Evolutionary conservation across 106 monocot species (phyloP), one percentile per base, ranked within the genome.

Genomic region (Alisma plantagoaquatica): DNA sequence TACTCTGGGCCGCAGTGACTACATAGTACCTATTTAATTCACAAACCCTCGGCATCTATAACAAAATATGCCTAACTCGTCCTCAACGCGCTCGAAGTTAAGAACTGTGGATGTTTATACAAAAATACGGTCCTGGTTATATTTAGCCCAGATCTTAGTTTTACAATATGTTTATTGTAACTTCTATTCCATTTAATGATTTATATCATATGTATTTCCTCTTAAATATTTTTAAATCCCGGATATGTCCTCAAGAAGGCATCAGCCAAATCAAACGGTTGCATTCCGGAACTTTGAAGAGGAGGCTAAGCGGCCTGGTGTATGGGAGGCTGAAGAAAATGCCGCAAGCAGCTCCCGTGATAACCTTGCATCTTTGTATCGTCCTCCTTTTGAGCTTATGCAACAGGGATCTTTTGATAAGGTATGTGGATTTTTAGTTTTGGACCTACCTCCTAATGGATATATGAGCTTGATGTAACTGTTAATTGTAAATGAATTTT

Each of bases 281-380:
- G 77, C 87, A 46, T 88, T 88, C 38, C 73, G 79, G 33, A 79
- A 89, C 57, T 83, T 89, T 59, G 70, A 79, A 29, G 73, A 89
- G 53, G 83, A 83, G 51, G 64, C 83, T 42, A 89, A 60, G 50
- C 75, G 63, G 31, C 53, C 73, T 55, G 82, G 61, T 59, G 71
- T 87, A 50, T 87, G 87, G 87, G 69, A 87, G 56, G 65, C 70
- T 25, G 69, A 63, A 29, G 57, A 82, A 59, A 73, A 47, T 31
- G 73, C 77, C 43, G 44, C 67, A 23, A 71, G 56, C 59, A 64
- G 56, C 46, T 61, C 65, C 10, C 75, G 67, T 51, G 67, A 79
- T 45, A 88, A 88, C 42, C 82, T 89, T 67, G 88, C 88, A 31
- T 79, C 88, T 27, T 70, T 89, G 43, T 89, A 89, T 50, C 70